Percentiles rank a stretch among this genome's conserved stretches.
Conservation (phyloP, 2,329 filamentous ascomycete genomes). For the Arthrobotrys entomopaga region DNA sequence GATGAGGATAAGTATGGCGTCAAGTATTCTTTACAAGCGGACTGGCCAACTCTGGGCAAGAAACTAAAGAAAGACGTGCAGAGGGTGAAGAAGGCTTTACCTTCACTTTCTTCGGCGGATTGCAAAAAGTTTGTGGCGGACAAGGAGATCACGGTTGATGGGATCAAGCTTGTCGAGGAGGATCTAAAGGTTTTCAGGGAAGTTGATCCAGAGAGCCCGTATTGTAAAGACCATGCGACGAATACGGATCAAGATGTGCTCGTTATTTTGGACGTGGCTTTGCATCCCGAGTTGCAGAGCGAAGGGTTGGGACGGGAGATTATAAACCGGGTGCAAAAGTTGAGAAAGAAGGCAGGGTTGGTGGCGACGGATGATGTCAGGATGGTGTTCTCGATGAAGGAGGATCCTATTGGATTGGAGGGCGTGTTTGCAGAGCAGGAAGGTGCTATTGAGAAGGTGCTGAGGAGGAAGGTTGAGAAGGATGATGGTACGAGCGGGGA, state of each 20-base stretch:
- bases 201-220: constrained; percentile 74
- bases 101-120: constrained; percentile 78
- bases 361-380: constrained; percentile 92
- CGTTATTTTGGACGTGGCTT: constrained; percentile 83
- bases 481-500: constrained; percentile 65
- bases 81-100: constrained; percentile 90
- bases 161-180: constrained; percentile 81
- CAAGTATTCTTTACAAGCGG: constrained; percentile 86
- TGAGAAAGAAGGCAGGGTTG: constrained; percentile 92
- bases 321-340: constrained; percentile 88
- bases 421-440: constrained; percentile 76
- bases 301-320: constrained; percentile 92
- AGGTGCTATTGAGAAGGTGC: constrained; percentile 76
- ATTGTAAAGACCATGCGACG: constrained; percentile 79
- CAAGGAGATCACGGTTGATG: constrained; percentile 82
- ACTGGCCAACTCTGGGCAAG: constrained; percentile 94
- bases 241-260: constrained; percentile 91
- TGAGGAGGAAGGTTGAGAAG: constrained; percentile 76
- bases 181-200: constrained; percentile 86
- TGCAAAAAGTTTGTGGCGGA: constrained; percentile 80
- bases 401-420: constrained; percentile 79
- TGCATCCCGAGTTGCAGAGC: constrained; percentile 84
- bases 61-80: constrained; percentile 95
- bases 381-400: constrained; percentile 88
- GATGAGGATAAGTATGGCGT: constrained; percentile 94